Percentiles rank a stretch among this genome's conserved stretches.
These are phyloP conservation scores for Candida yuanshanica DNA, from an alignment of 805 yeast genomes.

Conservation along the genomic window DNA sequence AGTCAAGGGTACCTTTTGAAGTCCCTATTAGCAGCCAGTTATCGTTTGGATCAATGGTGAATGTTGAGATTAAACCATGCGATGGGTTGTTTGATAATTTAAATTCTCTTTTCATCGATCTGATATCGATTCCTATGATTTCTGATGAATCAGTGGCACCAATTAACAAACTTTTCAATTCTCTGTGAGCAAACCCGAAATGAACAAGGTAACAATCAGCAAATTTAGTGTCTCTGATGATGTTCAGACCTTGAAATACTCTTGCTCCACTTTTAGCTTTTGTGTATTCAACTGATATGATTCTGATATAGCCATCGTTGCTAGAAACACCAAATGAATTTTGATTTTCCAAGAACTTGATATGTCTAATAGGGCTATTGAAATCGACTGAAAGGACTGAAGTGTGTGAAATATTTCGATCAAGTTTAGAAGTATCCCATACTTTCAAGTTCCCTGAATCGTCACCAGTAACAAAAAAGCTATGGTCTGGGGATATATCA, in stretches of 20 bases:
- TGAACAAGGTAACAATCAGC: conserved; percentile 38
- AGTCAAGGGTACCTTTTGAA: conserved; percentile 58
- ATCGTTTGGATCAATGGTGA: conserved; percentile 46
- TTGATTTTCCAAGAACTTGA: conserved; percentile 47
- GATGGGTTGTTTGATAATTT: conserved; percentile 47
- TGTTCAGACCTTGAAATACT: conserved; percentile 14
- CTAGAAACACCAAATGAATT: conserved; percentile 54
- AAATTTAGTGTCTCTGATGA: conserved; percentile 38
- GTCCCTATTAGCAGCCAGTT: conserved; percentile 77
- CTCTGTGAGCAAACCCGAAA: conserved; percentile 36
- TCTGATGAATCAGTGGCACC: conserved; percentile 48
- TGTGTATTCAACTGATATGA: conserved; percentile 33
- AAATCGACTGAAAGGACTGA: conserved; percentile 43
- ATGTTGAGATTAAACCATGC: conserved; percentile 62
- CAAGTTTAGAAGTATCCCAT: conserved; percentile 72
- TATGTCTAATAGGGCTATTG: conserved; percentile 42
- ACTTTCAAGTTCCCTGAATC: conserved; percentile 65
- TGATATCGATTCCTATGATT: conserved; percentile 50
- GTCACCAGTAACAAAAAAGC: conserved; percentile 72
- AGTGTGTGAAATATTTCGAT: conserved; percentile 50
- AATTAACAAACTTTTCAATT: conserved; percentile 36
- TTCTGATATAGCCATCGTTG: conserved; percentile 29
- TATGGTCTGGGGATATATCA: conserved; percentile 53
- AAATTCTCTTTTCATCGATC: conserved; percentile 41
- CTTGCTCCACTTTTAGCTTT: conserved; percentile 17